A percentile compares a stretch with the other conserved stretches of the same genome.
These are phyloP conservation scores for Pulveroboletus frians DNA, from an alignment of 768 basidiomycete genomes.

Conservation along the genomic window DNA sequence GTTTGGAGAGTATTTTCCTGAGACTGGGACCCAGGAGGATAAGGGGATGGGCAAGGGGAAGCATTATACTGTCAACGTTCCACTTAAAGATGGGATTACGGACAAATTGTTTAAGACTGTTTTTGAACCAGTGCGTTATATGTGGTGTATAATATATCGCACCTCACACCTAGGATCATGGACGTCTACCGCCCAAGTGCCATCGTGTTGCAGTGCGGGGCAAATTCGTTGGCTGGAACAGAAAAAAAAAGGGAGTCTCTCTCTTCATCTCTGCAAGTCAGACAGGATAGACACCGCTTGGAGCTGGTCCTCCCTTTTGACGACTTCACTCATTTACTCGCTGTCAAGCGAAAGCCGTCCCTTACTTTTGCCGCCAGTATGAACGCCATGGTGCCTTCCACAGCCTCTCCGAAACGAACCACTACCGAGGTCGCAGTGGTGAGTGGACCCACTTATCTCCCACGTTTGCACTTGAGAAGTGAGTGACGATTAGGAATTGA, in stretches of 20 bases:
- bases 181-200: constrained; percentile 86
- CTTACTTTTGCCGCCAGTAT: constrained; percentile 4
- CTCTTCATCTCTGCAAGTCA: neutral
- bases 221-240: constrained; percentile 90
- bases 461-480: neutral
- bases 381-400: constrained; percentile 5
- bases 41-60: constrained; percentile 78
- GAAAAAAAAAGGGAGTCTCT: too few relatives aligned
- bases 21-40: constrained; percentile 79
- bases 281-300: constrained; percentile 2
- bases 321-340: neutral
- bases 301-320: constrained; percentile 21
- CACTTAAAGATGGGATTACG: constrained; percentile 89
- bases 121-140: constrained; percentile 80
- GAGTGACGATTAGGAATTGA: constrained; percentile 29
- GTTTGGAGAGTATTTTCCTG: constrained; percentile 81
- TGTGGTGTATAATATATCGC: neutral
- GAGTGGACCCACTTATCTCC: neutral
- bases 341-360: neutral
- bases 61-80: constrained; percentile 89
- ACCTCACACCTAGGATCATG: constrained; percentile 53
- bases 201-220: constrained; percentile 91
- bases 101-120: constrained; percentile 83
- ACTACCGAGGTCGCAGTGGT: constrained; percentile 26
- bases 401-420: constrained; percentile 8